Percentiles rank a stretch among this genome's conserved stretches.
Conservation (phyloP, 2,329 filamentous ascomycete genomes). For the Beauveria sp. region DNA sequence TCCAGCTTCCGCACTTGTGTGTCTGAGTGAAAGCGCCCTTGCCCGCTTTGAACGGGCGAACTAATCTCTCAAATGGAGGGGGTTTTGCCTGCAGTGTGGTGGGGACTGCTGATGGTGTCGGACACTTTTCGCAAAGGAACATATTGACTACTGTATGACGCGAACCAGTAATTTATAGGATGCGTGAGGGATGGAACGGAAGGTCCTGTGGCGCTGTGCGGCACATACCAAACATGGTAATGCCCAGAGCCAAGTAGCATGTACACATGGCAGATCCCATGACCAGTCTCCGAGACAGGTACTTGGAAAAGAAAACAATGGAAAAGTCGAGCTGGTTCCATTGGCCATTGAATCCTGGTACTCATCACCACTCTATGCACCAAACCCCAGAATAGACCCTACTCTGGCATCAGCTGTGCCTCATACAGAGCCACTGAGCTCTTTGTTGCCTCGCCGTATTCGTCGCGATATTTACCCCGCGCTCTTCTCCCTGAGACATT, state of each 20-base stretch:
- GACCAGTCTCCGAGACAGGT: too few relatives aligned
- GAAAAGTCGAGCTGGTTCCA: background rate
- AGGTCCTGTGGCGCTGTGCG: background rate
- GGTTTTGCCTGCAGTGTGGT: background rate
- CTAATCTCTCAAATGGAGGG: background rate
- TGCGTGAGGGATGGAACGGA: background rate
- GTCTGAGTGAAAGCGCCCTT: background rate
- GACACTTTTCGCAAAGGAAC: background rate
- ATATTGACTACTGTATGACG: background rate
- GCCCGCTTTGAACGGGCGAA: background rate
- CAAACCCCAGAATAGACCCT: constrained; percentile 5
- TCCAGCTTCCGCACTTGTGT: background rate
- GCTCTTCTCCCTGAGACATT: too few relatives aligned
- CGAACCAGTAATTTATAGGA: background rate
- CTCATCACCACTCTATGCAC: constrained; percentile 12
- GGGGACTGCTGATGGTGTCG: background rate
- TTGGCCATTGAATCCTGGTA: background rate
- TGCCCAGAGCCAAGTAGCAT: background rate
- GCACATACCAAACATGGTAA: background rate
- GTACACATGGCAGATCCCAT: too few relatives aligned
- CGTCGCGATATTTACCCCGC: background rate
- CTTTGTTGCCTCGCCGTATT: background rate
- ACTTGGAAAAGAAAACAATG: background rate
- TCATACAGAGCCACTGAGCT: background rate
- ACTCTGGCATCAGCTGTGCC: background rate